These are phyloP conservation scores for Ophiocordyceps sinensis DNA, from an alignment of 2,329 filamentous ascomycete genomes.

Conservation along the genomic window DNA sequence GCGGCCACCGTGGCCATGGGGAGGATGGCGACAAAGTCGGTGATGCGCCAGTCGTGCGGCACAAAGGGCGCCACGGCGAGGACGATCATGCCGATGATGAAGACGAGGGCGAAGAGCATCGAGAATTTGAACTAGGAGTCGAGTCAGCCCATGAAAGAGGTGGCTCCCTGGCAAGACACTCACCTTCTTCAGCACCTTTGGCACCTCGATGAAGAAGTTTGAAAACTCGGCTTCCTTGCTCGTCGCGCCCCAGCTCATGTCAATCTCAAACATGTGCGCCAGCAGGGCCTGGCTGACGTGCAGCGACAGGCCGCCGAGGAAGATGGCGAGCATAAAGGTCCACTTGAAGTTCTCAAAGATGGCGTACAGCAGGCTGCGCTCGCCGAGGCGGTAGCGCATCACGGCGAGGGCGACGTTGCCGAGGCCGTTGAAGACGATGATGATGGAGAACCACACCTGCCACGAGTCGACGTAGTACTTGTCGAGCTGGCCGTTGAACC, in stretches of 20 bases:
- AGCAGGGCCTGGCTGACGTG: constrained; percentile 70
- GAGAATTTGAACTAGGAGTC: constrained; percentile 52
- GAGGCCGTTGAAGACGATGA: constrained; percentile 63
- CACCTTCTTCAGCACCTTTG: constrained; percentile 63
- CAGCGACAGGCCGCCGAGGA: constrained; percentile 67
- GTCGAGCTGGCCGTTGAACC: constrained; percentile 64
- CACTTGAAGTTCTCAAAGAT: constrained; percentile 57
- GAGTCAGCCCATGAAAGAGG: constrained; percentile 3
- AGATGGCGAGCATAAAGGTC: constrained; percentile 61
- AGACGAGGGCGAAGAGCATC: constrained; percentile 45
- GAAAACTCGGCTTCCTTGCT: constrained; percentile 69
- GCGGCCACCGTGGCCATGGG: constrained; percentile 59
- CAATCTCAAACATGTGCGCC: constrained; percentile 70
- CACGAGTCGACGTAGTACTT: constrained; percentile 70
- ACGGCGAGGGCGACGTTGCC: constrained; percentile 59
- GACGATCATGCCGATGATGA: constrained; percentile 48
- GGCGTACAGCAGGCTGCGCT: constrained; percentile 42
- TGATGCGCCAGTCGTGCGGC: constrained; percentile 51
- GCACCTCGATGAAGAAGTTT: constrained; percentile 75
- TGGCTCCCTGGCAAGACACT: constrained; percentile 23
- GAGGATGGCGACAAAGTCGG: constrained; percentile 60
- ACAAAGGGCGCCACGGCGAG: constrained; percentile 50
- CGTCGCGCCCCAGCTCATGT: constrained; percentile 79
- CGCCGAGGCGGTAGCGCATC: constrained; percentile 58
- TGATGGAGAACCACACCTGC: constrained; percentile 68